Percentiles rank a stretch among this genome's conserved stretches.
Evolutionary conservation across 306 rosid genomes (phyloP).

Genomic region (Ormosia semicastrata): DNA sequence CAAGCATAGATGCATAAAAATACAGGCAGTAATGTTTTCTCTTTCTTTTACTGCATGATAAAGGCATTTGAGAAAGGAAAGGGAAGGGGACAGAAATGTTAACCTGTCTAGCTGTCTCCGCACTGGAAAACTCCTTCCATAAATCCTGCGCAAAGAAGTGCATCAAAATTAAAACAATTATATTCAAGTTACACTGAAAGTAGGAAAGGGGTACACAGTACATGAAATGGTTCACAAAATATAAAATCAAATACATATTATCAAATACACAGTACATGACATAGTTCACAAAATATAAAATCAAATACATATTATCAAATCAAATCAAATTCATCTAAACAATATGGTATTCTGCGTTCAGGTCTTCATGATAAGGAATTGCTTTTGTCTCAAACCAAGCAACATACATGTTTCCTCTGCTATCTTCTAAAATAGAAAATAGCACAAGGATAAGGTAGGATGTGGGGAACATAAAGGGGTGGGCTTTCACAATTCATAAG

Average conservation of each 20-base stretch:
- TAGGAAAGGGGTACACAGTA: neutral
- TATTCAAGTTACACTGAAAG: neutral
- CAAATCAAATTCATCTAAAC: neutral
- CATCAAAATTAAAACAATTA: neutral
- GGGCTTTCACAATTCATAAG: no score
- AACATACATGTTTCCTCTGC: no score
- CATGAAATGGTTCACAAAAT: no score
- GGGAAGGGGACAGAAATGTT: neutral
- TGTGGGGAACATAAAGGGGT: no score
- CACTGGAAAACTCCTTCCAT: conserved; percentile 54
- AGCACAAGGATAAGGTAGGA: no score
- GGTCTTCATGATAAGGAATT: neutral
- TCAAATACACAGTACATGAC: neutral
- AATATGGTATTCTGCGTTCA: neutral
- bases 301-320: neutral
- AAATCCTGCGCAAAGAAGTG: conserved; percentile 54
- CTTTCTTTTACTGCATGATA: neutral
- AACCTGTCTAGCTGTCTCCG: conserved; percentile 83
- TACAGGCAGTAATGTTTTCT: neutral
- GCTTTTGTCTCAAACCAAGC: neutral
- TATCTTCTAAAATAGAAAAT: neutral
- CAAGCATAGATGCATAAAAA: neutral
- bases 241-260: neutral
- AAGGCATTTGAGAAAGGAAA: neutral
- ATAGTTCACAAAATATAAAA: neutral